Base-by-base conservation (phyloP, 106 monocot genomes). In the Platanthera zijinensis region DNA sequence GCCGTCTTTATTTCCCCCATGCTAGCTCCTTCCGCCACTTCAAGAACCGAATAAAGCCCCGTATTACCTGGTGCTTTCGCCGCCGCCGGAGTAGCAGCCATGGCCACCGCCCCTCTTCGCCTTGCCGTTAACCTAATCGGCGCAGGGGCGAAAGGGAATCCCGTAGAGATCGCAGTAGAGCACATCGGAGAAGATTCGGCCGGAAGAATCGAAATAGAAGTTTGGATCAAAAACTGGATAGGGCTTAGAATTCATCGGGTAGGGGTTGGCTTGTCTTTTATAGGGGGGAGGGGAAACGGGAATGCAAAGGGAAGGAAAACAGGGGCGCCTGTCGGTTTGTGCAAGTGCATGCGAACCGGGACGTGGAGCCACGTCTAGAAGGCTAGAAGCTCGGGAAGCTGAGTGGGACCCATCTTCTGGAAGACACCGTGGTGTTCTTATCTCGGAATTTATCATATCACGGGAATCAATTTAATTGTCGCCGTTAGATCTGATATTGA, bases 1-100 rank as follows among this genome's bases (percentile, higher is more conserved):
- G 90, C 90, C 32, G 69, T 78, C 77, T 90, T 87, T 74, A 90
- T 85, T 79, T 90, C 87, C 51, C 14, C 51, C 10, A 52, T 39
- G 30, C 85, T 63, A n/a, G 90, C 90, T 30, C 85, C 74, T 67
- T 85, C 72, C 74, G 72, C 57, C 59, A 87, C 77, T n/a, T 61
- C 52, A 59, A 90, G 83, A 45, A 87, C 83, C 72, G 76, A 83
- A 78, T 90, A 90, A 14, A 79, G 74, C 50, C 70, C 81, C 75
- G 46, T 71, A 10, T 8, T 50, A 18, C 5, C 51, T 32, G 56
- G 49, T 5, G 68, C 50, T 7, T 12, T 51, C 25, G 74, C 48
- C 49, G 39, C 69, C 19, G 69, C 57, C 51, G 59, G 57, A 6
- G 68, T 14, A 4, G 19, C 19, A 45, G 77, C 70, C 57, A 15